phyloP scores from a whole-genome alignment of 352 stramenopile species.

The Phytophthora chlamydospora region DNA sequence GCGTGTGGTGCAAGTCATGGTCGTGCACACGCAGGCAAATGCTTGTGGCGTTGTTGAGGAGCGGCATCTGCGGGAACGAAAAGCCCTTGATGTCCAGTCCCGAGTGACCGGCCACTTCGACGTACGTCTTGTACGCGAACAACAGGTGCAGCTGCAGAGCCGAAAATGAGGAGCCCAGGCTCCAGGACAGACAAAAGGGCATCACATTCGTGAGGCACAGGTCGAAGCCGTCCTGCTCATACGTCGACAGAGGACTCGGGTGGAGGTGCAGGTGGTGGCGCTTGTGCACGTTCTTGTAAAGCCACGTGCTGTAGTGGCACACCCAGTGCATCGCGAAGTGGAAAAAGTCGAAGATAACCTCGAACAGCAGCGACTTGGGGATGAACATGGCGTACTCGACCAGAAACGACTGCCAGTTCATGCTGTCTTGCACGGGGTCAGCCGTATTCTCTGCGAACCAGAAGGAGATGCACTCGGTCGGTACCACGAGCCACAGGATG shows the following conservation, averaged over 20 bases:
- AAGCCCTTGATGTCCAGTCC: constrained; percentile 85
- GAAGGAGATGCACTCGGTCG: constrained; percentile 75
- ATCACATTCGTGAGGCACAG: constrained; percentile 80
- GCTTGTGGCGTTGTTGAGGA: constrained; percentile 48
- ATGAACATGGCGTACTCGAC: constrained; percentile 69
- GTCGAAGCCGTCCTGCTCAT: constrained; percentile 82
- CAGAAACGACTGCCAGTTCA: constrained; percentile 37
- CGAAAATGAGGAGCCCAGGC: constrained; percentile 53
- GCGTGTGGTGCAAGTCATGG: constrained; percentile 88
- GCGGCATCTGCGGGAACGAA: constrained; percentile 86
- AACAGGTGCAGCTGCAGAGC: constrained; percentile 73
- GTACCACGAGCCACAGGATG: constrained; percentile 70
- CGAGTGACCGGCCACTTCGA: constrained; percentile 86
- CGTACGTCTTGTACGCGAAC: constrained; percentile 91
- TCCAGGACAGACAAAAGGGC: constrained; percentile 62
- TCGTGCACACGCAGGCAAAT: constrained; percentile 82
- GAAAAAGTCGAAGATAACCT: constrained; percentile 88
- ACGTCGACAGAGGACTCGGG: constrained; percentile 81
- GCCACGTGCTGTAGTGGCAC: constrained; percentile 67
- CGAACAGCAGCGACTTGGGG: constrained; percentile 84
- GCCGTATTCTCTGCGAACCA: constrained; percentile 41
- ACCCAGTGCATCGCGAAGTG: constrained; percentile 82
- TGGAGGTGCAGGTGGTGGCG: constrained; percentile 81
- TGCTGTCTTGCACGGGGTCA: not conserved
- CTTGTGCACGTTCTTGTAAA: constrained; percentile 87